Conservation (phyloP, 2,329 filamentous ascomycete species). For the Seiridium cupressi region DNA sequence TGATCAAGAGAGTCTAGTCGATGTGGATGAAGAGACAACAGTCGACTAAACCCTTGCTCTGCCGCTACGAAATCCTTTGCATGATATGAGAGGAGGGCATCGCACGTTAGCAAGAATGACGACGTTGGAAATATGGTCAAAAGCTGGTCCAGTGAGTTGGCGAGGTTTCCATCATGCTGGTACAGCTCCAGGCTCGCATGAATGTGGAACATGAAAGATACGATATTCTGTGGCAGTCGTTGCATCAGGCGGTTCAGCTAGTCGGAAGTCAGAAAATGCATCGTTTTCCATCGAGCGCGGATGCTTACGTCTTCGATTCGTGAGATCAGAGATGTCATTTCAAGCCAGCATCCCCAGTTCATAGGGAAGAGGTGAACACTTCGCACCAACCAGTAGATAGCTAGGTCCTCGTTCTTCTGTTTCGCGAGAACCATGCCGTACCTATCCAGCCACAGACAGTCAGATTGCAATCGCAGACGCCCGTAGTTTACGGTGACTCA, state of each 20-base stretch:
- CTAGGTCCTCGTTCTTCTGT: slow-evolving; percentile 83
- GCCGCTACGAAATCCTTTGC: slow-evolving; percentile 74
- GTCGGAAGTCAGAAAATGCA: background rate
- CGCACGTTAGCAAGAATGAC: slow-evolving; percentile 86
- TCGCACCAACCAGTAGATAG: slow-evolving; percentile 81
- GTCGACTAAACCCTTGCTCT: slow-evolving; percentile 70
- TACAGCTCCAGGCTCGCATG: slow-evolving; percentile 90
- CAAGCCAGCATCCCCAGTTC: slow-evolving; percentile 97
- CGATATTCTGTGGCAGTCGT: slow-evolving; percentile 82
- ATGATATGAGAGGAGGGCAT: slow-evolving; percentile 85
- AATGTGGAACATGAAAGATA: slow-evolving; percentile 91
- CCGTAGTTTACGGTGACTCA: slow-evolving; percentile 31
- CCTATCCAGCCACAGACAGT: slow-evolving; percentile 27
- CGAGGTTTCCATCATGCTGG: slow-evolving; percentile 74
- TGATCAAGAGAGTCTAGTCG: slow-evolving; percentile 88
- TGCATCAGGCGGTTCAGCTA: slow-evolving; percentile 71
- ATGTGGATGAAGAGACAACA: slow-evolving; percentile 72
- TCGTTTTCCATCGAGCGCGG: background rate
- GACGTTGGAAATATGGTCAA: slow-evolving; percentile 83
- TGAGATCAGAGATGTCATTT: slow-evolving; percentile 78
- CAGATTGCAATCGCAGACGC: background rate
- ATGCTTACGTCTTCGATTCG: slow-evolving; percentile 74
- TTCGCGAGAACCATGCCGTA: slow-evolving; percentile 90
- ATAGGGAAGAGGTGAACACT: slow-evolving; percentile 89
- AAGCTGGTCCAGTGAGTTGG: slow-evolving; percentile 73